A percentile compares a stretch with the other conserved stretches of the same genome.
Conservation (phyloP, 2,329 filamentous ascomycete genomes). For the Pyrenophora teres region DNA sequence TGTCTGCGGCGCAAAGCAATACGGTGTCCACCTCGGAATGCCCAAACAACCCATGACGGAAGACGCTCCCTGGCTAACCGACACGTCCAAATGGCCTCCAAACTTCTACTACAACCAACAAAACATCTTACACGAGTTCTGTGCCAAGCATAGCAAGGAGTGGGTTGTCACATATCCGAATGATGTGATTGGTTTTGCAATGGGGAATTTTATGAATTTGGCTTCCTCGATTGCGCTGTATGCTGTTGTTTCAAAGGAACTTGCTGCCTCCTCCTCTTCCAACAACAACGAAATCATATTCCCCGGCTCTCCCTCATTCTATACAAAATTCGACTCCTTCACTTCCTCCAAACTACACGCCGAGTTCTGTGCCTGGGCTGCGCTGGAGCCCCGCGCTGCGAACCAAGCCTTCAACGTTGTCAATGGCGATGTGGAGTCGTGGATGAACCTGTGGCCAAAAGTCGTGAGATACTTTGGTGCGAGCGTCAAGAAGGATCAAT, state of each 20-base stretch:
- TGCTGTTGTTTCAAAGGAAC: conserved; percentile 33
- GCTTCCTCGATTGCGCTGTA: conserved; percentile 38
- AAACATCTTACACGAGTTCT: conserved; percentile 44
- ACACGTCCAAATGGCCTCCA: conserved; percentile 31
- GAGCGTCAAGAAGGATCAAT: conserved; percentile 38
- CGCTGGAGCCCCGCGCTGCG: conserved; percentile 37
- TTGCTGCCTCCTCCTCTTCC: conserved; percentile 4
- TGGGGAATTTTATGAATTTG: conserved; percentile 48
- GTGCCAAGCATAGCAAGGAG: conserved; percentile 39
- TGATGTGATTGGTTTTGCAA: conserved; percentile 53
- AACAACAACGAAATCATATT: conserved; percentile 21
- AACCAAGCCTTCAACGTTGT: conserved; percentile 52
- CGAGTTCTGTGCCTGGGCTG: conserved; percentile 41
- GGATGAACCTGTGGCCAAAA: conserved; percentile 52
- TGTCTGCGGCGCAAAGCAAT: conserved; percentile 58
- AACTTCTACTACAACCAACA: conserved; percentile 62
- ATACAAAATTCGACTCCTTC: conserved; percentile 38
- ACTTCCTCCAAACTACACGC: conserved; percentile 33
- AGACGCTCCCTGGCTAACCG: conserved; percentile 52
- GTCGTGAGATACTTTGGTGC: conserved; percentile 46
- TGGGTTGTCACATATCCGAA: conserved; percentile 54
- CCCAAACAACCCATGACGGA: conserved; percentile 56
- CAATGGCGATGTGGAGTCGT: conserved; percentile 51
- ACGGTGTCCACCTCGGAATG: conserved; percentile 58
- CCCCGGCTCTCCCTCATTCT: conserved; percentile 36